phyloP scores from a whole-genome alignment of 345 rosid species.

The Chamaenerion angustifolium region DNA sequence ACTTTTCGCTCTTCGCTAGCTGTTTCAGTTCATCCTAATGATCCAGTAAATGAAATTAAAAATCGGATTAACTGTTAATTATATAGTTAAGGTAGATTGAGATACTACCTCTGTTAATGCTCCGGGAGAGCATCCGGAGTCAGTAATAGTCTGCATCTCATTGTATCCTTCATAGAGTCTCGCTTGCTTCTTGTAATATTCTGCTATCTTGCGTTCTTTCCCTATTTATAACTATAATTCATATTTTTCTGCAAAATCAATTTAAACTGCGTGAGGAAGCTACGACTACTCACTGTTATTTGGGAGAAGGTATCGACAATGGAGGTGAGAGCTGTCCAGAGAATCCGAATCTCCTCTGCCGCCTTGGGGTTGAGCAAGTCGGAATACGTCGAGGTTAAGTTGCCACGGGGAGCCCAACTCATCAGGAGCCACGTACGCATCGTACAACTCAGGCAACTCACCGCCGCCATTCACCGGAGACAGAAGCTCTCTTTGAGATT shows the following conservation, averaged over 20 bases:
- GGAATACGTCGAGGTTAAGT: constrained; percentile 14
- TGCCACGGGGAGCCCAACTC: constrained; percentile 6
- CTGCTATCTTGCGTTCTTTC: constrained; percentile 54
- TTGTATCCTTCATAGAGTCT: constrained; percentile 56
- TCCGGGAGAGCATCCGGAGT: constrained; percentile 34
- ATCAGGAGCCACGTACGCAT: background rate
- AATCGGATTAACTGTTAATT: background rate
- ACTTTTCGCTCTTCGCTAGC: constrained; percentile 48
- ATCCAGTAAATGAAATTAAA: background rate
- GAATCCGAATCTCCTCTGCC: background rate
- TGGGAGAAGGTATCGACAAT: constrained; percentile 10
- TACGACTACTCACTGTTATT: background rate
- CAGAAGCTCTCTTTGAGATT: constrained; percentile 3
- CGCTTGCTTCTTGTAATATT: constrained; percentile 74
- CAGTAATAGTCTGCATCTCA: constrained; percentile 62
- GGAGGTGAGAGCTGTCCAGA: background rate
- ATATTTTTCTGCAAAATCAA: too few relatives aligned
- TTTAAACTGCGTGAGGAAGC: too few relatives aligned
- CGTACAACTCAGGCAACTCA: background rate
- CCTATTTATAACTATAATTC: constrained; percentile 12
- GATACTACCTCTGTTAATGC: constrained; percentile 42
- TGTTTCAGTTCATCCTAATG: constrained; percentile 59
- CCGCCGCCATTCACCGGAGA: constrained; percentile 3
- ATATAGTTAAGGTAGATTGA: too few relatives aligned
- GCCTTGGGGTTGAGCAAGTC: constrained; percentile 6